Base-by-base conservation (phyloP, 73 alveolate species). In the Paramecium bursaria region DNA sequence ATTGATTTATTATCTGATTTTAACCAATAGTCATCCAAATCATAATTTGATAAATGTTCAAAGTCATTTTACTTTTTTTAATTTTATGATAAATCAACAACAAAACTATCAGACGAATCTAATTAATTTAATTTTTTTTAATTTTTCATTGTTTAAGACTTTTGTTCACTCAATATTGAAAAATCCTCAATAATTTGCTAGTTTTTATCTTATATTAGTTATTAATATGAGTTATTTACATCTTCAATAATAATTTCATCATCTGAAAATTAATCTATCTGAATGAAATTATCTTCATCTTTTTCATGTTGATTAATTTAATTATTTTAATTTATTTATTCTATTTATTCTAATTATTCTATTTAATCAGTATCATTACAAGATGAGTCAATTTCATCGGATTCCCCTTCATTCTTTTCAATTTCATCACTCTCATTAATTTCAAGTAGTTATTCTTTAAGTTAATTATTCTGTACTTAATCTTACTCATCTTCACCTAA, bases 11-110 rank as follows among this genome's bases (percentile, higher is more conserved):
- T 51, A 44, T 54, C 92, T 46, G 30, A 51, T 74, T 76, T 53
- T 4, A 87, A 27, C 92, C 92, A 91, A 47, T 91, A 91, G 73
- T 91, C 96, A 9, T 91, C 96, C 5, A 93, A 93, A 67, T 91
- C 96, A 30, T 55, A 75, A 14, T 85, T 82, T 26, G 91, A 74
- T 17, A 91, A 75, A 51, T 91, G 96, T 39, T 91, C 96, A 75
- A 87, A 91, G 47, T 74, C 11, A n/a, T 61, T 67, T 67, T 67
- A 35, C 10, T 67, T 57, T 13, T 57, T 50, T 3, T 57, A 30
- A 57, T 57, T 44, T 6, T 57, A 27, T 4, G 86, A 49, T 46
- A 91, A 92, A 7, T 92, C 95, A 73, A 52, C 91, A 91, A 76
- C 30, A 90, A 27, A n/a, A 27, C n/a, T 27, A 47, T 27, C 48